Percentiles rank a stretch among this genome's conserved stretches.
Evolutionary conservation across 2,329 filamentous ascomycete genomes (phyloP).

Genomic region (Erysiphe pulchra): DNA sequence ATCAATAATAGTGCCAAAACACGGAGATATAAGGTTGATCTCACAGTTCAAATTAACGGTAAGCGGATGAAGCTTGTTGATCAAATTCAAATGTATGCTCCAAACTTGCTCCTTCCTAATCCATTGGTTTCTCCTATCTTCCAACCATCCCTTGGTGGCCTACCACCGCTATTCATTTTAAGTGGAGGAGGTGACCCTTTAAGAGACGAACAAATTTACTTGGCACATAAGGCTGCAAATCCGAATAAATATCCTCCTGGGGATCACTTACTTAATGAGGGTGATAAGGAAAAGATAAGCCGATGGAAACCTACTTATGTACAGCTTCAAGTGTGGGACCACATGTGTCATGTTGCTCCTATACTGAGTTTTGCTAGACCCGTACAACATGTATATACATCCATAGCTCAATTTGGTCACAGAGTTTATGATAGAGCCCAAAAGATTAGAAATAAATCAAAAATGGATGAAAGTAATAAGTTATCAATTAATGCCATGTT

Average conservation of each 20-base stretch:
- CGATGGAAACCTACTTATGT: conserved; percentile 69
- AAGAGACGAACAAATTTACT: conserved; percentile 79
- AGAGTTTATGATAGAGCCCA: conserved; percentile 76
- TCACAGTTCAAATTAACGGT: conserved; percentile 48
- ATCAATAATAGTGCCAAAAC: conserved; percentile 6
- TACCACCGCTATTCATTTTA: conserved; percentile 69
- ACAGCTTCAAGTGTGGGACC: conserved; percentile 87
- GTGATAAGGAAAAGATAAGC: conserved; percentile 25
- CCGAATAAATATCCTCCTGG: conserved; percentile 51
- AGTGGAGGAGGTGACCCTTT: conserved; percentile 73
- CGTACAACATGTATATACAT: conserved; percentile 86
- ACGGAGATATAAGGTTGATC: conserved; percentile 1
- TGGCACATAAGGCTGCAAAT: conserved; percentile 84
- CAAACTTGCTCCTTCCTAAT: conserved; percentile 64
- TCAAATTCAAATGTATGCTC: conserved; percentile 70
- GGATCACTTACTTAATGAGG: conserved; percentile 34
- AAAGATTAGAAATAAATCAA: conserved; percentile 44
- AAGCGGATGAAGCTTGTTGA: conserved; percentile 52
- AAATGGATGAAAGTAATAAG: conserved; percentile 11
- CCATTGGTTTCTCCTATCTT: conserved; percentile 75
- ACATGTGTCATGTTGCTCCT: conserved; percentile 74
- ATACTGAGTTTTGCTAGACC: conserved; percentile 92
- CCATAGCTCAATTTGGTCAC: conserved; percentile 75
- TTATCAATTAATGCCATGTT: neutral
- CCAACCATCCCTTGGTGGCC: conserved; percentile 67